Percentiles rank a stretch among this genome's conserved stretches.
Evolutionary conservation across 164 flowering plant species (phyloP).

Genomic region (Umbellularia californica): DNA sequence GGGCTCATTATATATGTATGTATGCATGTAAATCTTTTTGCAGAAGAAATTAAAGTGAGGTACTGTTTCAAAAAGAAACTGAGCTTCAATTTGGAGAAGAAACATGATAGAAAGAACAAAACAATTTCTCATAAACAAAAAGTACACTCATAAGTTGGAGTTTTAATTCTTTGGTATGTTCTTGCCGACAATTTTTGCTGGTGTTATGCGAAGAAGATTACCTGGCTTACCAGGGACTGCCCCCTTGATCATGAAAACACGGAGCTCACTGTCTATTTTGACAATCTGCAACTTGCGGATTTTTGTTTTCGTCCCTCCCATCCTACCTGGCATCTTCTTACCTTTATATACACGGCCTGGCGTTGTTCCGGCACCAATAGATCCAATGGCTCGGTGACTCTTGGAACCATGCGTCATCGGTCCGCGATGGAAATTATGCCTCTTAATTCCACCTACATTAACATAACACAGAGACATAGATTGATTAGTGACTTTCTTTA

Average conservation of each 20-base stretch:
- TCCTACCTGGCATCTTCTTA: conserved; percentile 98
- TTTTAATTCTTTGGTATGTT: conserved; percentile 82
- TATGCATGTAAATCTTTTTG: too few relatives aligned
- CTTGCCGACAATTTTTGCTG: conserved; percentile 91
- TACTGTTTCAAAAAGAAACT: neutral
- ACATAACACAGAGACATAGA: neutral
- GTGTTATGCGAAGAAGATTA: conserved; percentile 86
- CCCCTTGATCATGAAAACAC: conserved; percentile 86
- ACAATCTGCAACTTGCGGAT: conserved; percentile 79
- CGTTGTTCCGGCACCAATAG: conserved; percentile 97
- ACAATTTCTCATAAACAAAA: neutral
- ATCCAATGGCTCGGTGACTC: conserved; percentile 87
- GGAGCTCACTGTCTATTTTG: conserved; percentile 77
- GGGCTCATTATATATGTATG: too few relatives aligned
- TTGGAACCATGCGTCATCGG: conserved; percentile 96
- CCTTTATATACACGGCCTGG: conserved; percentile 91
- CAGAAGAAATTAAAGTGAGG: neutral
- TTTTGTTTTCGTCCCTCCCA: conserved; percentile 91
- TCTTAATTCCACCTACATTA: conserved; percentile 81
- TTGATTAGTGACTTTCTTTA: neutral
- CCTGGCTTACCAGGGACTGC: conserved; percentile 99
- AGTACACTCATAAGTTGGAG: neutral
- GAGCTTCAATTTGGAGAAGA: neutral
- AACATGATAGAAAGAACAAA: conserved; percentile 1
- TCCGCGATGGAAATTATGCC: conserved; percentile 80